These are phyloP conservation scores for Ustanciosporium gigantosporum DNA, from an alignment of 1,284 basidiomycete genomes.

Conservation along the genomic window DNA sequence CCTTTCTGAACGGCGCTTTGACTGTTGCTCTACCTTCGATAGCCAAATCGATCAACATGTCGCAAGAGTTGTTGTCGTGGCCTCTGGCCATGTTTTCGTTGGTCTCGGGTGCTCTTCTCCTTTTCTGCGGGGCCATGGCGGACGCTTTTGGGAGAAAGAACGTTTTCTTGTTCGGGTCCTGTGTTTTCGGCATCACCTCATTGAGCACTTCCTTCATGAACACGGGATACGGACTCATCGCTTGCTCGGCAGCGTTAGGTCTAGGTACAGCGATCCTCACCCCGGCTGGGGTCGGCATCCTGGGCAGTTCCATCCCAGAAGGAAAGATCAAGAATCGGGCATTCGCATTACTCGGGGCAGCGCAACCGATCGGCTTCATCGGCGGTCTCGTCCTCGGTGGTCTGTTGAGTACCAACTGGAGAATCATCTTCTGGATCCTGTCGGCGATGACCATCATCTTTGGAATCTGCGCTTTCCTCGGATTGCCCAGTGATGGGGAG, in stretches of 20 bases:
- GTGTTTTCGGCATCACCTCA: slow-evolving; percentile 54
- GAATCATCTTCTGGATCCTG: slow-evolving; percentile 68
- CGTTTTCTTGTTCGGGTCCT: slow-evolving; percentile 64
- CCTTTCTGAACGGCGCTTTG: slow-evolving; percentile 62
- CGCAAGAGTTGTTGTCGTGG: slow-evolving; percentile 68
- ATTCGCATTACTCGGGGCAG: slow-evolving; percentile 64
- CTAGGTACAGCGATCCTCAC: slow-evolving; percentile 34
- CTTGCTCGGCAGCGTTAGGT: slow-evolving; percentile 53
- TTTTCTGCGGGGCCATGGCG: slow-evolving; percentile 62
- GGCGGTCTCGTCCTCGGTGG: slow-evolving; percentile 73
- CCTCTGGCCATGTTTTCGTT: slow-evolving; percentile 68
- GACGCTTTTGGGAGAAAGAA: slow-evolving; percentile 63
- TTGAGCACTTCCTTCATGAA: slow-evolving; percentile 57
- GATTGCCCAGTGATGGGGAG: slow-evolving; percentile 63
- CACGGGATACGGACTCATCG: slow-evolving; percentile 51
- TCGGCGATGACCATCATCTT: slow-evolving; percentile 67
- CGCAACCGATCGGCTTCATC: slow-evolving; percentile 71
- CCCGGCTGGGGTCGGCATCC: slow-evolving; percentile 54
- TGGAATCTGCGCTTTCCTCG: slow-evolving; percentile 63
- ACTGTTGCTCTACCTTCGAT: slow-evolving; percentile 71
- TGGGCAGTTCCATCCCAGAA: slow-evolving; percentile 56
- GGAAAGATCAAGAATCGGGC: slow-evolving; percentile 55
- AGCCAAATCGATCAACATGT: slow-evolving; percentile 53
- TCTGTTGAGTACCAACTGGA: slow-evolving; percentile 68
- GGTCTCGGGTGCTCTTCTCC: slow-evolving; percentile 68